Evolutionary conservation across 1,139 yeast species (phyloP).

Genomic region (Suhomyces terraborum): DNA sequence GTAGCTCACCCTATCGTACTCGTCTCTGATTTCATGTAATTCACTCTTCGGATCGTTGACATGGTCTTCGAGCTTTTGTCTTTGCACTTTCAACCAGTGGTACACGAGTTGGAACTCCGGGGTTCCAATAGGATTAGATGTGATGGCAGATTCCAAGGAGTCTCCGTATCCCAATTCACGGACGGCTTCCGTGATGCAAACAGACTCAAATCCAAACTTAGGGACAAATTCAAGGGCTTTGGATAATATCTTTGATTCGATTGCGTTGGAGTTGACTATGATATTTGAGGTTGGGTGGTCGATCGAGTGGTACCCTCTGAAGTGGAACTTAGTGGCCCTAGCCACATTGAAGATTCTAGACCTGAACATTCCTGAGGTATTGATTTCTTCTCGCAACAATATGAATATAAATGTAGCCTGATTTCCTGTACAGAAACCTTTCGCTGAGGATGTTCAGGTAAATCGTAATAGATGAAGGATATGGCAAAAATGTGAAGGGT

Average conservation of each 20-base stretch:
- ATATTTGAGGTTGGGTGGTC: conserved; percentile 39
- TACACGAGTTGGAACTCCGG: conserved; percentile 51
- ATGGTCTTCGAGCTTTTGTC: conserved; percentile 38
- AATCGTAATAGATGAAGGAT: no score
- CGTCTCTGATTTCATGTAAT: conserved; percentile 38
- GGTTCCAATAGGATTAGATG: conserved; percentile 32
- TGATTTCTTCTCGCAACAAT: background rate
- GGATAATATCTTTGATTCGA: conserved; percentile 38
- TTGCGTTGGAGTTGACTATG: conserved; percentile 31
- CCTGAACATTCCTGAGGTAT: conserved; percentile 6
- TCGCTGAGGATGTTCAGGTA: no score
- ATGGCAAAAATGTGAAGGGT: no score
- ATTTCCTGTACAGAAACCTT: background rate
- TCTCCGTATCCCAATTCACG: conserved; percentile 65
- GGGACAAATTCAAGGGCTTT: conserved; percentile 60
- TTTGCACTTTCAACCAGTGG: conserved; percentile 43
- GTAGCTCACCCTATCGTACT: conserved; percentile 59
- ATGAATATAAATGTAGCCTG: conserved; percentile 1
- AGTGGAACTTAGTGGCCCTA: conserved; percentile 1
- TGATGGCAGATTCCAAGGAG: conserved; percentile 62
- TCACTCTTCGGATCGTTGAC: conserved; percentile 28
- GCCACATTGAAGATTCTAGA: conserved; percentile 5
- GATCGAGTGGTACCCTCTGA: conserved; percentile 34
- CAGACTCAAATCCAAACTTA: conserved; percentile 62
- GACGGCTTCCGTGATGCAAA: conserved; percentile 62